Percentiles rank a stretch among this genome's conserved stretches.
phyloP scores from a whole-genome alignment of 495 filamentous ascomycete genomes.

The Platismatia glauca region DNA sequence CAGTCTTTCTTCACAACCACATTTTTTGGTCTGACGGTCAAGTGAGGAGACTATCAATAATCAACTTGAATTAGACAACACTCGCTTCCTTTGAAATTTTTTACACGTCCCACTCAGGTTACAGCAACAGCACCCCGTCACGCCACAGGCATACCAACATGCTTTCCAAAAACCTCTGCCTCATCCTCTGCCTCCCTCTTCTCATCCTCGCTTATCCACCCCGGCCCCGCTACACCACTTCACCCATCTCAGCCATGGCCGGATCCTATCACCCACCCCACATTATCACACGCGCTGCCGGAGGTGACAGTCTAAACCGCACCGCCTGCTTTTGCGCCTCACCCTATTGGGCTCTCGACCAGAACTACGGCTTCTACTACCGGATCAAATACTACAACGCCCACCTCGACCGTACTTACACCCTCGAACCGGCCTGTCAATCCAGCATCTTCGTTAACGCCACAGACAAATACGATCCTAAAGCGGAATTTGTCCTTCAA shows the following conservation, averaged over 20 bases:
- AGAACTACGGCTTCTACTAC: constrained; percentile 8
- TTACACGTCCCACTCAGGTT: neutral
- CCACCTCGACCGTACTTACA: neutral
- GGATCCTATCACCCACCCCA: neutral
- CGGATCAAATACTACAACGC: neutral
- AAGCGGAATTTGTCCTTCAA: neutral
- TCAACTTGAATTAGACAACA: neutral
- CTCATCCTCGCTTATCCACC: neutral
- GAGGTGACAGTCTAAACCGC: constrained; percentile 5
- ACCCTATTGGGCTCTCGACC: neutral
- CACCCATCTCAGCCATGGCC: neutral
- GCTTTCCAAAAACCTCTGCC: neutral
- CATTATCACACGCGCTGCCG: neutral
- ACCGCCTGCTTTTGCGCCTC: constrained; percentile 10
- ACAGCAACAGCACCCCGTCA: neutral
- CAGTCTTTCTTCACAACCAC: neutral
- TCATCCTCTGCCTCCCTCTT: neutral
- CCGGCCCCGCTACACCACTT: neutral
- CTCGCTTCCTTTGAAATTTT: neutral
- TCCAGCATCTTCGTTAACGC: neutral
- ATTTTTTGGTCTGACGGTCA: neutral
- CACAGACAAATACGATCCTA: neutral
- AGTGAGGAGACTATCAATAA: neutral
- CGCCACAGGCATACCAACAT: neutral
- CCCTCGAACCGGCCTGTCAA: constrained; percentile 2